Conservation (phyloP, 2,329 filamentous ascomycete species). For the Diaporthe vexans region DNA sequence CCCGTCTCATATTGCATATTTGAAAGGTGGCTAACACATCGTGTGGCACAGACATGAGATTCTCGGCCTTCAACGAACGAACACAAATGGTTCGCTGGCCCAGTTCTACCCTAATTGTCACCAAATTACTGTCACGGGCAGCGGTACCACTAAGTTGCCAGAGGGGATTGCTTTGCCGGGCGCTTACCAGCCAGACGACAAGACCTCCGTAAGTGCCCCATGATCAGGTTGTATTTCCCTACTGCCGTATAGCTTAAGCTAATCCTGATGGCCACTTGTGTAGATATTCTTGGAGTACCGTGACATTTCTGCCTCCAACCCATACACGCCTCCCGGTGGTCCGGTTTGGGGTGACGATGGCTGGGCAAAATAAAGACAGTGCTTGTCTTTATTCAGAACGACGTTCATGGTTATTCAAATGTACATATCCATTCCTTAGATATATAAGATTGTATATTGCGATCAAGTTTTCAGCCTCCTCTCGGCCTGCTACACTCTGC, state of each 20-base stretch:
- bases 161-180: slow-evolving; percentile 11
- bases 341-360: slow-evolving; percentile 19
- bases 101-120: slow-evolving; percentile 23
- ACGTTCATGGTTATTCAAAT: background rate
- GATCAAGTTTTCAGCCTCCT: background rate
- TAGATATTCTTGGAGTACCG: slow-evolving; percentile 21
- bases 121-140: slow-evolving; percentile 24
- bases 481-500: background rate
- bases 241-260: fast-evolving
- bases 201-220: background rate
- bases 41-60: background rate
- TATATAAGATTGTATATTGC: background rate
- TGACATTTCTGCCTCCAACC: slow-evolving; percentile 1
- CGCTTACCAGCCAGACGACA: slow-evolving; percentile 21
- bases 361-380: background rate
- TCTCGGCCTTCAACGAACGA: slow-evolving; percentile 16
- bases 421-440: background rate
- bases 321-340: slow-evolving; percentile 22
- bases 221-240: background rate
- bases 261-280: background rate
- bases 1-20: too few species aligned
- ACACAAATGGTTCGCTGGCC: slow-evolving; percentile 7
- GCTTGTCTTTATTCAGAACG: too few species aligned
- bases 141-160: background rate
- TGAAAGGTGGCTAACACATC: background rate